These are phyloP conservation scores for Podila epicladia DNA, from an alignment of 192 early-diverging fungal species.

Conservation along the genomic window DNA sequence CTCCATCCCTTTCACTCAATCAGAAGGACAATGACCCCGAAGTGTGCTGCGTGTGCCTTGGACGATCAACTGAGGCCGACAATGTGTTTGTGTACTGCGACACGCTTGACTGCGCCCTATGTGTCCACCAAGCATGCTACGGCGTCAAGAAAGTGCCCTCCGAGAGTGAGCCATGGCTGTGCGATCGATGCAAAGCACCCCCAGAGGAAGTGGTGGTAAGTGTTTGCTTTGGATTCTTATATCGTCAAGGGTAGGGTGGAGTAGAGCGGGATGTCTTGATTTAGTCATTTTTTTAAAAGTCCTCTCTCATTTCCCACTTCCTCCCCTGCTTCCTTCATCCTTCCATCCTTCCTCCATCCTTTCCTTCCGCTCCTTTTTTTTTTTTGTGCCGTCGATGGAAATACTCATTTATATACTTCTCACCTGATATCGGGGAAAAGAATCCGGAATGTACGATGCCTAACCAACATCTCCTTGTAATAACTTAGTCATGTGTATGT, in stretches of 20 bases:
- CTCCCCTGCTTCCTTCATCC: neutral
- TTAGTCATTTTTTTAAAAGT: constrained; percentile 1
- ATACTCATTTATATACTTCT: too few relatives aligned
- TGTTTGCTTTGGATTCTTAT: neutral
- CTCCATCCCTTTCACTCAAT: constrained; percentile 3
- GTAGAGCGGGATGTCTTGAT: too few relatives aligned
- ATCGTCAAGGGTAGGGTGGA: neutral
- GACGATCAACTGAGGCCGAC: constrained; percentile 53
- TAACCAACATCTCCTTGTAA: constrained; percentile 6
- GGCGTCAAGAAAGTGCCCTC: constrained; percentile 50
- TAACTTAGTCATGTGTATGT: constrained; percentile 51
- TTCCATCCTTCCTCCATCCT: neutral
- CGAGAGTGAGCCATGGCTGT: constrained; percentile 55
- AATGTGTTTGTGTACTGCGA: constrained; percentile 67
- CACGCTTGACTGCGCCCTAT: constrained; percentile 32
- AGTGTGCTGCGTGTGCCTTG: constrained; percentile 63
- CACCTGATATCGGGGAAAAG: too few relatives aligned
- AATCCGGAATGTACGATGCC: too few relatives aligned
- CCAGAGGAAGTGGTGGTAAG: constrained; percentile 56
- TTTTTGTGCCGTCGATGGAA: too few relatives aligned
- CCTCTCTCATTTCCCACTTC: too few relatives aligned
- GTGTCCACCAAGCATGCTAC: constrained; percentile 50
- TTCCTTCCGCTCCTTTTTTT: neutral
- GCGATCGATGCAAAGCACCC: constrained; percentile 52
- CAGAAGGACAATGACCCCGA: constrained; percentile 64